Base-by-base conservation (phyloP, 75 land plant species). In the Cupressus sempervirens region DNA sequence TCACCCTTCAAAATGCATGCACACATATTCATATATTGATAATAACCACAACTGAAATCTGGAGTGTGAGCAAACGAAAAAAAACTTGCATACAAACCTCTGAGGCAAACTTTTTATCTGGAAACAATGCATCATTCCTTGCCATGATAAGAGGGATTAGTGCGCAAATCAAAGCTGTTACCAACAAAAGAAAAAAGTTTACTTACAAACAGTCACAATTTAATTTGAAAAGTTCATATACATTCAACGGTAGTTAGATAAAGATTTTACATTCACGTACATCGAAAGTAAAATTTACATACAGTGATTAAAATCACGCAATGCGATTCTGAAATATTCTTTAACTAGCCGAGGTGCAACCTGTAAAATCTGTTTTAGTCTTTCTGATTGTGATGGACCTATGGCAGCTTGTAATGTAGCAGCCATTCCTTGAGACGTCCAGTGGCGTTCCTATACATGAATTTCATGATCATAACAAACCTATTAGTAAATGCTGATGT, bases 271-370 rank as follows among this genome's bases (percentile, higher is more conserved):
- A 3, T 80, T 20, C 84, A 30, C 80, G 62, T 40, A 85, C 54
- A 23, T 16, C 50, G 46, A 85, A n/a, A 72, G 36, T 6, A 26
- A 46, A n/a, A 72, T 76, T 32, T 50, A 88, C 99, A 84, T 92
- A 97, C 99, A 97, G 85, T 96, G 88, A 89, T 89, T 94, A 45
- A 92, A 91, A 88, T 96, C 96, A 81, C 87, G 91, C 79, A 97
- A 75, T 81, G 98, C 96, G 76, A 96, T 82, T 36, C 88, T 56
- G 87, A 96, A 96, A 84, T 94, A 97, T 12, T 89, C 34, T 74
- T 91, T 88, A 80, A 97, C 93, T 77, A 97, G 75, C 50, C 82
- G 89, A 40, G 96, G 98, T 13, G 91, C 83, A 87, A 97, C 86
- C 26, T 83, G 84, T 46, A 97, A 90, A 36, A 91, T 88, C 81